Evolutionary conservation across 306 rosid species (phyloP), one percentile per base, ranked within the genome.

Genomic region (Psophocarpus tetragonolobus): DNA sequence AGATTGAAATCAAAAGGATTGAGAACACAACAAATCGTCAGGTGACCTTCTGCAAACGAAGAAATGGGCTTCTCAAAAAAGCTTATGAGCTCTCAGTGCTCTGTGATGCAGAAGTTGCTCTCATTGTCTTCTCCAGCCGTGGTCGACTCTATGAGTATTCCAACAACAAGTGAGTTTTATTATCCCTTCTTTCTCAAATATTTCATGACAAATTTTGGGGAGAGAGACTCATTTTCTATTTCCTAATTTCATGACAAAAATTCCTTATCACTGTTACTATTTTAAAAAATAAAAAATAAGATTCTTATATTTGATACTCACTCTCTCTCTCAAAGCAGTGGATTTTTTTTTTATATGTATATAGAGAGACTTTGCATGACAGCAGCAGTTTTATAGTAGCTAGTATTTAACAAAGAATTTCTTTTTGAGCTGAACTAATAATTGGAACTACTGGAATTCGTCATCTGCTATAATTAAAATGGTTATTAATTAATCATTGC

Each of bases 51-150:
- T 95, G 97, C 85, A 95, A 95, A 90, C 32, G 98, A 63, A 95
- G 98, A 70, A 95, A 92, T 61, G 98, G 98, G 1, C 89, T 95
- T 58, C 38, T 95, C 77, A 95, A 95, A 81, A 95, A 95, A 82
- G 98, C 98, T 38, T 95, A 91, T 74, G 98, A 95, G 66, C 68
- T 95, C 1, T 92, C 98, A n/a, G 94, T 94, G 14, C 91, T 94
- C 26, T 94, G 98, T 80, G 98, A 94, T 73, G 97, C 96, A 15
- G 96, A 94, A 66, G 91, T 94, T 10, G 91, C 98, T 14, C 97
- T 94, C 75, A 87, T 95, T 29, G 93, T 90, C 86, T 95, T 92
- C 91, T 95, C 98, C 11, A 92, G 82, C 63, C 97, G 97, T 42
- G 98, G 98, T 8, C 85, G 97, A 8, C 97, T 92, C 69, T 95